phyloP scores from a whole-genome alignment of 148 eudicot genomes.

The Rhododendron molle region DNA sequence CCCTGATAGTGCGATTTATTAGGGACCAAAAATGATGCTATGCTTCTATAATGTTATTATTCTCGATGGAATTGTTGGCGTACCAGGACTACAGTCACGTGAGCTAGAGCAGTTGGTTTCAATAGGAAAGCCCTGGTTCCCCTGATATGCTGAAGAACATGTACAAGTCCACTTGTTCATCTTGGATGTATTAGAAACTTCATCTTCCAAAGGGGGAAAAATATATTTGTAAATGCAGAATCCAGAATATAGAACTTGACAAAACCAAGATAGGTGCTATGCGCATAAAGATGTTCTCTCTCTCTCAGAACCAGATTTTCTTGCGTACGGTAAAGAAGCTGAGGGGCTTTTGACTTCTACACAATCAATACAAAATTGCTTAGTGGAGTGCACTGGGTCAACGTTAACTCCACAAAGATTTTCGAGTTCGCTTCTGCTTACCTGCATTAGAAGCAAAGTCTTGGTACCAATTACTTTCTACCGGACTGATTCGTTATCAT shows the following conservation, averaged over 20 bases:
- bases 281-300: conserved; percentile 1
- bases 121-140: conserved; percentile 32
- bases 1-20: neutral
- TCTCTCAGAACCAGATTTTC: neutral
- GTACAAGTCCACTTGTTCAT: conserved; percentile 59
- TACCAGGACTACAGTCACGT: conserved; percentile 79
- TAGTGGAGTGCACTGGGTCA: neutral
- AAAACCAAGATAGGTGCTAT: neutral
- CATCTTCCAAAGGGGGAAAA: conserved; percentile 34
- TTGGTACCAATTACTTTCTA: too few species aligned
- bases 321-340: neutral
- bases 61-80: conserved; percentile 3
- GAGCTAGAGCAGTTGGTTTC: conserved; percentile 59
- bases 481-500: too few species aligned
- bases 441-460: too few species aligned
- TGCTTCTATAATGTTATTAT: neutral
- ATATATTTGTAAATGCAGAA: neutral
- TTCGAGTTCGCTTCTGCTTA: too few species aligned
- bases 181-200: conserved; percentile 34
- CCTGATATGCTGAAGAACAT: conserved; percentile 46
- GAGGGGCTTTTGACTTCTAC: neutral
- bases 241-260: neutral
- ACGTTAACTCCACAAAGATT: too few species aligned
- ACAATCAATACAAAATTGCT: neutral
- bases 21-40: neutral